These are phyloP conservation scores for Talaromyces adpressus DNA, from an alignment of 495 filamentous ascomycete genomes.

Conservation along the genomic window DNA sequence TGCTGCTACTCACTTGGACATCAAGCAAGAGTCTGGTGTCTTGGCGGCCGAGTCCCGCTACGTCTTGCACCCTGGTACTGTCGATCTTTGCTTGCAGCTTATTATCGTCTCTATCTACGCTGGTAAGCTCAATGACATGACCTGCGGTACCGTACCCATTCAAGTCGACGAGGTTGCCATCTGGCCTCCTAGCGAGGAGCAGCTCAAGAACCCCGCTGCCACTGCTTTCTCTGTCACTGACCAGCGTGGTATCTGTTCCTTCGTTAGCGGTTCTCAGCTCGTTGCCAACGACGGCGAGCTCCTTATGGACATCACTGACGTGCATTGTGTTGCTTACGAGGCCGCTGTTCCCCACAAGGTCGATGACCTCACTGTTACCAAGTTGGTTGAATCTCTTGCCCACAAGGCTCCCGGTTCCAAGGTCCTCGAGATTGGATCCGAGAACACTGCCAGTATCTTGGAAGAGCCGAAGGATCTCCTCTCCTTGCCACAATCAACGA, in stretches of 20 bases:
- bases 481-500: slow-evolving; percentile 22
- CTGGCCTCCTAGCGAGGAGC: slow-evolving; percentile 16
- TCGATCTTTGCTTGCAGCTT: slow-evolving; percentile 32
- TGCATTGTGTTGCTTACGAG: slow-evolving; percentile 23
- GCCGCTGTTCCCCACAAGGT: slow-evolving; percentile 21
- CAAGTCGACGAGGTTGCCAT: slow-evolving; percentile 28
- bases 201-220: slow-evolving; percentile 1
- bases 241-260: slow-evolving; percentile 7
- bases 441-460: not conserved
- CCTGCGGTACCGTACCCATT: slow-evolving; percentile 26
- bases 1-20: slow-evolving; percentile 10
- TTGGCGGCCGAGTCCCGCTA: slow-evolving; percentile 30
- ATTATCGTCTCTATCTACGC: slow-evolving; percentile 23
- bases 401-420: slow-evolving; percentile 1
- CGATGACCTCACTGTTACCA: not conserved
- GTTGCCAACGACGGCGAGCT: slow-evolving; percentile 13
- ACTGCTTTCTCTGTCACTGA: slow-evolving; percentile 9
- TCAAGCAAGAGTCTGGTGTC: slow-evolving; percentile 13
- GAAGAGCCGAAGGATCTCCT: not conserved
- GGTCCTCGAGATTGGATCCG: not conserved
- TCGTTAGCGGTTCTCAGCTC: slow-evolving; percentile 7
- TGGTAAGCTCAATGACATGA: slow-evolving; percentile 21
- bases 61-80: slow-evolving; percentile 26
- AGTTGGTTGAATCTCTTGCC: not conserved
- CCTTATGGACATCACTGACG: slow-evolving; percentile 19